Base-by-base conservation (phyloP, 805 yeast genomes). In the Candida alai region DNA sequence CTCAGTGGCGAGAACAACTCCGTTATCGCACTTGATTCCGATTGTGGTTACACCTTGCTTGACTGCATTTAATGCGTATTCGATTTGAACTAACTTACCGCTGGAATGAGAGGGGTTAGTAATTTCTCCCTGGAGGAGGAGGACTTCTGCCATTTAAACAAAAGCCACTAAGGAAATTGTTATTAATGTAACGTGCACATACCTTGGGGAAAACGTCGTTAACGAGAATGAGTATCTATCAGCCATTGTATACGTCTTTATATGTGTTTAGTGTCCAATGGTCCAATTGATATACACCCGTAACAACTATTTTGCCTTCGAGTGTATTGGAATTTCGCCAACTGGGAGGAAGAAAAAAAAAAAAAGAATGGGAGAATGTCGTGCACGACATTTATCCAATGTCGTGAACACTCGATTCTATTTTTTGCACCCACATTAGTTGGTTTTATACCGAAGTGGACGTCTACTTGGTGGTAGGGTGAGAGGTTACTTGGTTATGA, bases 171-270 rank as follows among this genome's bases (percentile, higher is more conserved):
- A n/a, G n/a, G n/a, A n/a, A n/a, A n/a, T n/a, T n/a, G n/a, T n/a
- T n/a, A 22, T 22, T 22, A 13, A 22, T 13, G 6, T 11, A 7
- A 7, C 11, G 32, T 10, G 16, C 12, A 70, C 83, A 47, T 73
- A 82, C 89, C 84, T 84, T 54, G 99, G 98, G 32, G 97, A 90
- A 61, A 93, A 93, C 12, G 98, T 93, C 17, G 98, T 93, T 43
- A 93, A 74, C 16, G 98, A 93, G 58, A 93, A 93, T 14, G 97
- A 88, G 65, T 93, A 93, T 74, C 98, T 80, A 62, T 93, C 98
- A 40, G 98, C 95, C 97, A 93, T 93, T 42, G 25, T 58, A 38
- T 32, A 20, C 30, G 12, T 26, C 12, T 24, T n/a, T n/a, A 13
- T 24, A n/a, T 22, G 7, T 18, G 32, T 19, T 19, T 17, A n/a